These are phyloP conservation scores for Ceratobasidium sp. DNA, from an alignment of 1,284 basidiomycete species.

Conservation along the genomic window DNA sequence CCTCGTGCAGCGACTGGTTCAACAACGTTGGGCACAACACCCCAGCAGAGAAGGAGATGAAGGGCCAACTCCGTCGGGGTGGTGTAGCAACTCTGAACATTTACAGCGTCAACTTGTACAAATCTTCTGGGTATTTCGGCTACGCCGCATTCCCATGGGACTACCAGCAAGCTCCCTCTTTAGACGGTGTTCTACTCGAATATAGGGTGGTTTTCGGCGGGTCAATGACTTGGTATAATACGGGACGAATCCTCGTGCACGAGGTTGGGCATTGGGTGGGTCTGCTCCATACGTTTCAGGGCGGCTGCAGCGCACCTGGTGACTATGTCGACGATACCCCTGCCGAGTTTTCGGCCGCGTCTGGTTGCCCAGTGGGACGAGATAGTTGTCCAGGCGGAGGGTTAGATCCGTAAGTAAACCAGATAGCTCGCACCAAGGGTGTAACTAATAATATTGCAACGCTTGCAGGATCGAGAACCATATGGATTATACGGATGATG, in stretches of 20 bases:
- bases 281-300: slow-evolving; percentile 57
- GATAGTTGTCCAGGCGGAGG: slow-evolving; percentile 46
- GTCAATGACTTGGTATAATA: slow-evolving; percentile 50
- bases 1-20: neutral
- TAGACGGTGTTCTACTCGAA: slow-evolving; percentile 49
- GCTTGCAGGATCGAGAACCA: slow-evolving; percentile 20
- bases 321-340: slow-evolving; percentile 52
- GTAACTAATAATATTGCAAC: neutral
- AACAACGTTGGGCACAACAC: too few species aligned
- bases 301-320: slow-evolving; percentile 55
- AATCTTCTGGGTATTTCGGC: neutral
- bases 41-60: neutral
- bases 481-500: slow-evolving; percentile 46
- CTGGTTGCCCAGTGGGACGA: slow-evolving; percentile 46
- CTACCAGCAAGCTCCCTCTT: slow-evolving; percentile 28
- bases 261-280: slow-evolving; percentile 51
- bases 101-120: neutral
- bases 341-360: slow-evolving; percentile 40
- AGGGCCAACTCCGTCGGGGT: neutral
- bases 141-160: slow-evolving; percentile 13
- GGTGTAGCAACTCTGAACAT: neutral
- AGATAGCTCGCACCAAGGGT: neutral
- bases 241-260: slow-evolving; percentile 52
- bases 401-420: slow-evolving; percentile 32
- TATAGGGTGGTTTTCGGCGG: slow-evolving; percentile 50